Evolutionary conservation across 2,329 filamentous ascomycete genomes (phyloP), one percentile per base, ranked within the genome.

Genomic region (Exophiala alcalophila): DNA sequence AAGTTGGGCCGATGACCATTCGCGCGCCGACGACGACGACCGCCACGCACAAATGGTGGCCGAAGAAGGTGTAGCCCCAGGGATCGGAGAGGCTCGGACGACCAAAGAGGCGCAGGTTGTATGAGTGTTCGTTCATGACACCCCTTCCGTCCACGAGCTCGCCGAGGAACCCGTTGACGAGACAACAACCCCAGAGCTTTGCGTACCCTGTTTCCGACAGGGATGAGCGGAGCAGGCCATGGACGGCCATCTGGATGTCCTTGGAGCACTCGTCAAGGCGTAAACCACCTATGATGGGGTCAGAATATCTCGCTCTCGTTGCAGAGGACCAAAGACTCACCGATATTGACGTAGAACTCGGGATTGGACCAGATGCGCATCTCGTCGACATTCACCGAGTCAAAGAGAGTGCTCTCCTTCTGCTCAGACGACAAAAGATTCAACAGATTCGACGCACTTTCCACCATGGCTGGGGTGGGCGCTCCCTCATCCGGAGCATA

Each of bases 31-130:
- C 12, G 6, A 38, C 14, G 23, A 38, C 10, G 6, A 38, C 35
- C 14, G 14, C 14, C 11, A 38, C 18, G 15, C 23, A 38, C 12
- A 38, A 18, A 21, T 38, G 35, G 20, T 38, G 35, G 15, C 35
- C 35, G 10, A 15, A 38, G 25, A 38, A 29, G n/a, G 35, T 28
- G 14, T 15, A 38, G 10, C 14, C 35, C 35, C 35, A 38, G 14
- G 35, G 35, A 16, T 38, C 24, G 12, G 20, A 18, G 5, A 18
- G 2, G 15, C n/a, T 5, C 35, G 35, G 35, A 4, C n/a, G 14
- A 38, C 35, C 35, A 38, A 38, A 38, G 12, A 38, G 24, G n/a
- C n/a, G n/a, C n/a, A 43, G 37, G 20, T 37, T 43, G 20, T 36
- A 43, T 9, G 14, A 20, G 9, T 24, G 12, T 10, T 12, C 25